Conservation (phyloP, 108 stramenopile species). For the Schizochytrium sp. region DNA sequence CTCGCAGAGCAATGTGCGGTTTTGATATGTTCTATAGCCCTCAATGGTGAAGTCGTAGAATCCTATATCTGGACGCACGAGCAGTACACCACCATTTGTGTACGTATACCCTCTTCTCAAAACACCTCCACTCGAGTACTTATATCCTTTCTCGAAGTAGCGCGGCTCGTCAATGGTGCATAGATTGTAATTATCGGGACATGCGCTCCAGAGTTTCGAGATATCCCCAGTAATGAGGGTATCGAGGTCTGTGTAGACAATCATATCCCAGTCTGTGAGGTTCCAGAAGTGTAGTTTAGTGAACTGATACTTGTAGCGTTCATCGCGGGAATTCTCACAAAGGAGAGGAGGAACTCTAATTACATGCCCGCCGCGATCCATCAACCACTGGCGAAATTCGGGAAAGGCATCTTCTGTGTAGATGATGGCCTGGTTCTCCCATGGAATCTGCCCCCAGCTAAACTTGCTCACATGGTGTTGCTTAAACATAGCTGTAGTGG, state of each 20-base stretch:
- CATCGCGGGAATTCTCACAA: neutral
- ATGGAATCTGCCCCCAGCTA: neutral
- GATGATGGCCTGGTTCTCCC: neutral
- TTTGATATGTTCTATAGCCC: too few species aligned
- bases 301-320: neutral
- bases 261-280: neutral
- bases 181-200: neutral
- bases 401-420: neutral
- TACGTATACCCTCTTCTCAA: too few species aligned
- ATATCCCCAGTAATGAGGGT: neutral
- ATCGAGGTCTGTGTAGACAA: neutral
- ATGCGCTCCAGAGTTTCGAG: neutral
- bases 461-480: neutral
- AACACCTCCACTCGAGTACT: too few species aligned
- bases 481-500: neutral
- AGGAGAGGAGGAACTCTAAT: neutral
- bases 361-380: neutral
- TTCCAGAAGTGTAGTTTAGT: neutral
- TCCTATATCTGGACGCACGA: too few species aligned
- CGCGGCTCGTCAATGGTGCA: neutral
- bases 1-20: too few species aligned
- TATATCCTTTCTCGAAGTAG: too few species aligned
- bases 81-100: too few species aligned
- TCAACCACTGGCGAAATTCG: neutral
- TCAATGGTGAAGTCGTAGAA: too few species aligned